These are phyloP conservation scores for Magnaporthiopsis poae DNA, from an alignment of 2,329 filamentous ascomycete species.

Conservation along the genomic window DNA sequence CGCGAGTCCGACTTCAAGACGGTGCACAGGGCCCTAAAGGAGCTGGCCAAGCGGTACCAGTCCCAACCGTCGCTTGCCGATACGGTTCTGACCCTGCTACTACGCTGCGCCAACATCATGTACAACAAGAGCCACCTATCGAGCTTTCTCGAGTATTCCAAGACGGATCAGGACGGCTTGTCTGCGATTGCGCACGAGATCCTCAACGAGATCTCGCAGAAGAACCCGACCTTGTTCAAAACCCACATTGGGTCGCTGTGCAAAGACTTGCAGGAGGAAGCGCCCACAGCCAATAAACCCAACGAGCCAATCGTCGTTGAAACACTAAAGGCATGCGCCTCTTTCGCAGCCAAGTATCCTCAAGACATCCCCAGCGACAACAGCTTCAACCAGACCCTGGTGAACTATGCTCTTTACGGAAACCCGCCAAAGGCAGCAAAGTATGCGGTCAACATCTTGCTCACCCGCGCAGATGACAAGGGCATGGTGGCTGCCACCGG, in stretches of 20 bases:
- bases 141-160: constrained; percentile 77
- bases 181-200: constrained; percentile 76
- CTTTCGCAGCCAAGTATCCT: constrained; percentile 78
- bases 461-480: constrained; percentile 65
- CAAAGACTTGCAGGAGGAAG: constrained; percentile 71
- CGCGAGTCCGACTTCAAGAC: constrained; percentile 86
- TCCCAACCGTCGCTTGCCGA: constrained; percentile 48
- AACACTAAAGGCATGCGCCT: constrained; percentile 85
- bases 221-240: constrained; percentile 83
- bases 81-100: constrained; percentile 71
- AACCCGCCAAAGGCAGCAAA: constrained; percentile 76
- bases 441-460: constrained; percentile 82
- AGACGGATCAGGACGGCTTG: constrained; percentile 70
- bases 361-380: constrained; percentile 72
- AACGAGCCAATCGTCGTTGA: constrained; percentile 74
- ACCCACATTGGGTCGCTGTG: constrained; percentile 86
- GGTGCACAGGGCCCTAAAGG: constrained; percentile 79
- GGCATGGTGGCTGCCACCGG: constrained; percentile 75
- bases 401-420: constrained; percentile 74
- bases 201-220: constrained; percentile 81
- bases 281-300: constrained; percentile 56
- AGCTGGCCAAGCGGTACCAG: constrained; percentile 73
- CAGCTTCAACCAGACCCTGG: constrained; percentile 70
- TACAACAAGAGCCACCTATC: constrained; percentile 93
- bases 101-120: constrained; percentile 71